A percentile compares a stretch with the other conserved stretches of the same genome.
These are phyloP conservation scores for Casuarina equisetifolia DNA, from an alignment of 306 rosid species.

Conservation along the genomic window DNA sequence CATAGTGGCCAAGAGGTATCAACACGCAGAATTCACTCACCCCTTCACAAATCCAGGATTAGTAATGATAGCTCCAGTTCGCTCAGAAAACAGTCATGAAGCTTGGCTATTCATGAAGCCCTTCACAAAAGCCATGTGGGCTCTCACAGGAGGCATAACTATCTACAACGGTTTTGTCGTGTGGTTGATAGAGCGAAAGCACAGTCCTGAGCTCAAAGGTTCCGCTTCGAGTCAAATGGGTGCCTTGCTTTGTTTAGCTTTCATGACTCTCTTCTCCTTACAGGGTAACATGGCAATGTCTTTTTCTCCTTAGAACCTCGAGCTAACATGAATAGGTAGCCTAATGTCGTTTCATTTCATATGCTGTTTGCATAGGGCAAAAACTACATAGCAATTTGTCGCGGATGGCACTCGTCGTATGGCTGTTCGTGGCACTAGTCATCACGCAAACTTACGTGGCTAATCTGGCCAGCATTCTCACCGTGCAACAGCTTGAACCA, in stretches of 20 bases:
- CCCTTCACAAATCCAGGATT: constrained; percentile 53
- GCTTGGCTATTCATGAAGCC: constrained; percentile 50
- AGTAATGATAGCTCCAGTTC: constrained; percentile 47
- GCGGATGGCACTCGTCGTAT: constrained; percentile 43
- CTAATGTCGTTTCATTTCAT: constrained; percentile 1
- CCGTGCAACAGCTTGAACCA: constrained; percentile 47
- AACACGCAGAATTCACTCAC: constrained; percentile 42
- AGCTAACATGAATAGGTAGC: not conserved
- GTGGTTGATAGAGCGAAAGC: constrained; percentile 49
- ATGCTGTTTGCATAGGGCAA: constrained; percentile 24
- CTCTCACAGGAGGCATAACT: constrained; percentile 26
- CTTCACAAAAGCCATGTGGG: constrained; percentile 50
- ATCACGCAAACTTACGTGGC: constrained; percentile 51
- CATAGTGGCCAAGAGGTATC: constrained; percentile 28
- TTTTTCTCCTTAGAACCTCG: not conserved
- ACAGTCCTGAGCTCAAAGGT: constrained; percentile 30
- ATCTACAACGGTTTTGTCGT: constrained; percentile 53
- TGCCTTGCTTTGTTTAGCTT: constrained; percentile 39
- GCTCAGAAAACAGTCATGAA: constrained; percentile 19
- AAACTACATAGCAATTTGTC: constrained; percentile 47
- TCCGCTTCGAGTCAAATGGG: constrained; percentile 43
- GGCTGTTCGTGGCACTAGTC: constrained; percentile 53
- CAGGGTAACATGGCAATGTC: constrained; percentile 32
- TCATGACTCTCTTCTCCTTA: constrained; percentile 44
- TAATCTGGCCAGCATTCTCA: constrained; percentile 50